Conservation (phyloP, 495 filamentous ascomycete species). For the Cairneyella variabilis region DNA sequence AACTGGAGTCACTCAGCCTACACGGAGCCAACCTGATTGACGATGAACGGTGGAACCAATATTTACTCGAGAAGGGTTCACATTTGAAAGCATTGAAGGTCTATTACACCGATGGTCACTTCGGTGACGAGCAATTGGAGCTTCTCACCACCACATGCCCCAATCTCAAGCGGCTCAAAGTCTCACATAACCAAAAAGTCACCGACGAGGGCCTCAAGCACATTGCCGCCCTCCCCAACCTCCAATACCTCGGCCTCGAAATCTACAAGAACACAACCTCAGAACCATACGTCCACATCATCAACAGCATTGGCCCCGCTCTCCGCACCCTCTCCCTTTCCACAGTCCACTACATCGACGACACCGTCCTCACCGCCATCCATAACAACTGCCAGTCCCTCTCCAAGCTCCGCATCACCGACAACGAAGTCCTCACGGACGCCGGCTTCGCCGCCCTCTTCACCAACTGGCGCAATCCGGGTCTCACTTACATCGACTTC, state of each 20-base stretch:
- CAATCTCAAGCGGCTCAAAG: slow-evolving; percentile 67
- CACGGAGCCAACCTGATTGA: slow-evolving; percentile 77
- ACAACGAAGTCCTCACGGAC: slow-evolving; percentile 71
- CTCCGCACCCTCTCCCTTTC: slow-evolving; percentile 72
- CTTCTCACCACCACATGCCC: slow-evolving; percentile 54
- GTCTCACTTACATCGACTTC: slow-evolving; percentile 65
- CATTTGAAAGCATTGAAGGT: slow-evolving; percentile 65
- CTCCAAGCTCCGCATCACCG: slow-evolving; percentile 70
- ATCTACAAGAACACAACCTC: slow-evolving; percentile 52
- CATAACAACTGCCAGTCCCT: slow-evolving; percentile 65
- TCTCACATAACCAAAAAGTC: slow-evolving; percentile 52
- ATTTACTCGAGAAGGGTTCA: slow-evolving; percentile 57
- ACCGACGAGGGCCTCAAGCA: slow-evolving; percentile 40
- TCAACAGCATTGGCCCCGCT: slow-evolving; percentile 53
- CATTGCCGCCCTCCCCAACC: slow-evolving; percentile 51
- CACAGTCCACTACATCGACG: slow-evolving; percentile 51
- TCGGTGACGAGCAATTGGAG: slow-evolving; percentile 50
- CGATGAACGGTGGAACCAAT: slow-evolving; percentile 63
- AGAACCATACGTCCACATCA: slow-evolving; percentile 52
- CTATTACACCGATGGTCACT: slow-evolving; percentile 66
- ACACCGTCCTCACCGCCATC: slow-evolving; percentile 59
- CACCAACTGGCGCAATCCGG: slow-evolving; percentile 65
- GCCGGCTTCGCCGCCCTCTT: slow-evolving; percentile 68
- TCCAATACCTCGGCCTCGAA: slow-evolving; percentile 71
- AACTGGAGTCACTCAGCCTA: slow-evolving; percentile 59